Base-by-base conservation (phyloP, 2,329 filamentous ascomycete species). In the Cladosporium oxysporum region DNA sequence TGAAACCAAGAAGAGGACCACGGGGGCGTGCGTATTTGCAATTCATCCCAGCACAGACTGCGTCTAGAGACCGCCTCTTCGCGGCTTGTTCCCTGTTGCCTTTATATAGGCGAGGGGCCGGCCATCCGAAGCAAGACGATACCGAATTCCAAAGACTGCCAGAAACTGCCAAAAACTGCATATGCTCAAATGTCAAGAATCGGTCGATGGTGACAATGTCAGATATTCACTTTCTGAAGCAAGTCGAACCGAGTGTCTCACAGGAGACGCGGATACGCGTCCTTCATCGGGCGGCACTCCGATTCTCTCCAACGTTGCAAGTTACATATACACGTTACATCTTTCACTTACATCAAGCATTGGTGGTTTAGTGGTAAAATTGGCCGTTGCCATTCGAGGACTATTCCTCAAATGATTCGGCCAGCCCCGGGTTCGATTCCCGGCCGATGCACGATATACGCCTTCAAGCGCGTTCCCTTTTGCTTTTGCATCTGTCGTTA, bases 351-450 rank as follows among this genome's bases (percentile, higher is more conserved):
- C 29, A 52, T n/a, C 26, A 53, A 57, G 58, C 58, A 61, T 61
- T 61, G 58, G 58, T 61, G 58, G 58, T 61, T 61, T 61, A 61
- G 58, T 61, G 58, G 58, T 61, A 61, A 61, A 61, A 61, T 61
- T 61, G 28, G 58, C 58, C 58, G 58, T 61, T 61, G 58, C 58
- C 58, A 61, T 61, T 61, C 58, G 21, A 35, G 33, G 4, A 28
- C 7, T 2, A 3, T 0, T 6, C 7, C 33, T 33, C 7, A 44
- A 12, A 44, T 61, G 28, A 52, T 18, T 61, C 58, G 58, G 58
- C 58, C 28, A 61, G 58, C 58, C 58, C 58, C 58, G 58, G 58
- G 58, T 61, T 61, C 44, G 58, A 61, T 61, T 61, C 58, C 58
- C 58, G 58, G 58, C 58, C 58, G 58, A 61, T 61, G 58, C 58